Conservation (phyloP, 2,329 filamentous ascomycete genomes). For the Rutstroemia sp. region DNA sequence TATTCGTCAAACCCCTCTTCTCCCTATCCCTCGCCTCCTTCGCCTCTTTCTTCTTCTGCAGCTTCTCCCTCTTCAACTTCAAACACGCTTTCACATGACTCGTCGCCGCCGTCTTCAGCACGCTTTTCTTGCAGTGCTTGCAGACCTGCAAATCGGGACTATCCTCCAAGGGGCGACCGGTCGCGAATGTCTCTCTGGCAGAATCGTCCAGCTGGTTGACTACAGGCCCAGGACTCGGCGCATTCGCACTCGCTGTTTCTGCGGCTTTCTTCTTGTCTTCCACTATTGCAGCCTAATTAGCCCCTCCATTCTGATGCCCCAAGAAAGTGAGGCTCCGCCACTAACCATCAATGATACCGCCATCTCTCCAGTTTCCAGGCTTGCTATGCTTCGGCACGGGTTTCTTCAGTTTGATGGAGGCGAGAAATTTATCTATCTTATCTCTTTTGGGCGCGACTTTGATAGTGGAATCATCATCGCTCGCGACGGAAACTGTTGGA, state of each 20-base stretch:
- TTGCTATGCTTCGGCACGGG: slow-evolving; percentile 54
- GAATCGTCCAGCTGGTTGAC: slow-evolving; percentile 67
- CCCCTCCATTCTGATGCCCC: neutral
- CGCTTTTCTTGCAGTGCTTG: slow-evolving; percentile 89
- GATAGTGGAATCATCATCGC: slow-evolving; percentile 52
- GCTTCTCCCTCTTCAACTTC: slow-evolving; percentile 44
- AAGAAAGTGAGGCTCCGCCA: neutral
- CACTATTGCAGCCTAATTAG: slow-evolving; percentile 17
- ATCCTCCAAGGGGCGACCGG: slow-evolving; percentile 75
- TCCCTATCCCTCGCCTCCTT: slow-evolving; percentile 33
- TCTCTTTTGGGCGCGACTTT: slow-evolving; percentile 50
- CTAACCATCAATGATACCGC: slow-evolving; percentile 55
- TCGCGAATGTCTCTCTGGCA: slow-evolving; percentile 71
- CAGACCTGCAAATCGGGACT: slow-evolving; percentile 72
- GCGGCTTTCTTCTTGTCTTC: slow-evolving; percentile 49
- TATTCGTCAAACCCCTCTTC: slow-evolving; percentile 33
- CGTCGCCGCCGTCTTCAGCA: slow-evolving; percentile 67
- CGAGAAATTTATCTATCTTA: slow-evolving; percentile 35
- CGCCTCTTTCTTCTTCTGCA: slow-evolving; percentile 30
- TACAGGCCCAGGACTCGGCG: slow-evolving; percentile 45
- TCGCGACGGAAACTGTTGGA: slow-evolving; percentile 15
- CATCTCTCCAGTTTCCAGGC: slow-evolving; percentile 65
- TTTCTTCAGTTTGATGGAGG: slow-evolving; percentile 56
- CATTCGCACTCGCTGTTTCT: slow-evolving; percentile 34
- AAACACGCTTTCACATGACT: slow-evolving; percentile 79